Evolutionary conservation across 257 asterid species (phyloP).

Genomic region (Nicotiana otophora): DNA sequence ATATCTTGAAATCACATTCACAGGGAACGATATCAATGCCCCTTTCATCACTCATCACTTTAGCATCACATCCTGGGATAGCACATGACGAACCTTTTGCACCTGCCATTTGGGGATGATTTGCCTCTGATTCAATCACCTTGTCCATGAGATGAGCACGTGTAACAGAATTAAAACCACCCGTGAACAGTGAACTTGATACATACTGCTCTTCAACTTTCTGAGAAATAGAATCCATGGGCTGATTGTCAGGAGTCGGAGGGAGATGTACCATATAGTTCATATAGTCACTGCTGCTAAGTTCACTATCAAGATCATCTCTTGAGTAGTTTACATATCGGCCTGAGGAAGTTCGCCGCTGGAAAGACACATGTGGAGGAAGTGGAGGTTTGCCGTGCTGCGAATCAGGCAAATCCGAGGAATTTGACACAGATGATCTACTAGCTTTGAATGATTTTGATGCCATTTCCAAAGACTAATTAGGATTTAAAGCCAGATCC

Average conservation of each 20-base stretch:
- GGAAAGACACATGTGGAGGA: conserved; percentile 40
- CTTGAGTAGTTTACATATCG: conserved; percentile 49
- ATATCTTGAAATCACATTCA: conserved; percentile 74
- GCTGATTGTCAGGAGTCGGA: conserved; percentile 60
- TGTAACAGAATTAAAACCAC: conserved; percentile 58
- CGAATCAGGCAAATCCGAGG: conserved; percentile 44
- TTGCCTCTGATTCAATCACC: conserved; percentile 49
- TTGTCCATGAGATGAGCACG: conserved; percentile 63
- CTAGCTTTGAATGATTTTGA: conserved; percentile 52
- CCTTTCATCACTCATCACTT: conserved; percentile 63
- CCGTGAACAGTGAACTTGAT: conserved; percentile 58
- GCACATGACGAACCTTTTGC: conserved; percentile 64
- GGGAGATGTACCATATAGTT: conserved; percentile 70
- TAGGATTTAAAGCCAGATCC: conserved; percentile 23
- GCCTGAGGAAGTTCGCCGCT: conserved; percentile 58
- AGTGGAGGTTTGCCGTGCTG: conserved; percentile 50
- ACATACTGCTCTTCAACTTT: conserved; percentile 65
- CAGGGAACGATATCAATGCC: conserved; percentile 63
- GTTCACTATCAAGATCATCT: conserved; percentile 62
- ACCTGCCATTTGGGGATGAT: conserved; percentile 68
- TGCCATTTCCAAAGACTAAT: conserved; percentile 36
- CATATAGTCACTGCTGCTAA: conserved; percentile 39
- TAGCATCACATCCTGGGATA: conserved; percentile 55
- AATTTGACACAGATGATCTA: conserved; percentile 49
- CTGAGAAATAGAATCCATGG: conserved; percentile 41